These are phyloP conservation scores for Paramecium sonneborni DNA, from an alignment of 73 alveolate species.

Conservation along the genomic window DNA sequence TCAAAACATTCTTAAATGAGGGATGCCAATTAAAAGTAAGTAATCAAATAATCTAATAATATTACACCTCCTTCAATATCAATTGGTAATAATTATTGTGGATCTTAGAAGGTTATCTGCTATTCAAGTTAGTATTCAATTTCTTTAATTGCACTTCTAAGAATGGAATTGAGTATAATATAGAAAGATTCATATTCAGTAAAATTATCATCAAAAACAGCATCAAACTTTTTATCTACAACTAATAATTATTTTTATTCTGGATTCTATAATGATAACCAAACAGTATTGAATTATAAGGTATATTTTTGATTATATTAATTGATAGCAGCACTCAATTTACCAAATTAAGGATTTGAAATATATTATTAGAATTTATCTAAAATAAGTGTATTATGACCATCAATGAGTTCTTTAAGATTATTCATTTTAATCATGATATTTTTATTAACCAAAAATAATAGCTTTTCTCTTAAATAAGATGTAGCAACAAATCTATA, in stretches of 20 bases:
- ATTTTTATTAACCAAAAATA: constrained; percentile 54
- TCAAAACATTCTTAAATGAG: constrained; percentile 54
- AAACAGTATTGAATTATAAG: constrained; percentile 34
- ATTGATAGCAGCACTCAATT: constrained; percentile 3
- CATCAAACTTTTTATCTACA: constrained; percentile 64
- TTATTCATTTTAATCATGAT: constrained; percentile 52
- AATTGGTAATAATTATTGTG: constrained; percentile 29
- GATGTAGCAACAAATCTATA: background rate
- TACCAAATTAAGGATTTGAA: background rate
- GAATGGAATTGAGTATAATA: constrained; percentile 55
- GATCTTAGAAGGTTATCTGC: background rate
- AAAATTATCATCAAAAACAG: constrained; percentile 64
- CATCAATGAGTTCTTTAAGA: constrained; percentile 43
- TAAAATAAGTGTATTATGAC: constrained; percentile 37
- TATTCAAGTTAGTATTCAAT: constrained; percentile 34
- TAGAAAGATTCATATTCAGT: constrained; percentile 63
- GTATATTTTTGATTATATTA: constrained; percentile 23
- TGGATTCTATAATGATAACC: constrained; percentile 50
- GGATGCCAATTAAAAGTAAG: constrained; percentile 52
- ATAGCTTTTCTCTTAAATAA: constrained; percentile 46
- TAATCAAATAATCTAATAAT: constrained; percentile 54
- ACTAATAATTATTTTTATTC: background rate
- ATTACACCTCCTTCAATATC: constrained; percentile 55
- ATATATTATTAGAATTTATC: background rate
- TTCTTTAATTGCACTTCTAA: constrained; percentile 52